A percentile compares a stretch with the other conserved stretches of the same genome.
These are phyloP conservation scores for Fusarium annulatum DNA, from an alignment of 2,329 filamentous ascomycete genomes.

Conservation along the genomic window DNA sequence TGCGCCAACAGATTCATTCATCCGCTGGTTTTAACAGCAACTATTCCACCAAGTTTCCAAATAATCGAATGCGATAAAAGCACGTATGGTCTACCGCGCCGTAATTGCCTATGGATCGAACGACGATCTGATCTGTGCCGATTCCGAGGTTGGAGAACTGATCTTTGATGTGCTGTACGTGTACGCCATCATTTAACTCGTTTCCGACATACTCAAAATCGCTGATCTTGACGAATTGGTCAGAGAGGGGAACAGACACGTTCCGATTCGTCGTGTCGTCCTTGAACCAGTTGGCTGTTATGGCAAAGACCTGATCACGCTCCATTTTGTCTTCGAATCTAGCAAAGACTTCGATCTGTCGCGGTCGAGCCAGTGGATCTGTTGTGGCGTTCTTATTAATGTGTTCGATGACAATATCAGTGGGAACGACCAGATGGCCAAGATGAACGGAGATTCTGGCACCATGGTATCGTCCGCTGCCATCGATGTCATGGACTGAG, in stretches of 20 bases:
- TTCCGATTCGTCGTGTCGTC: slow-evolving; percentile 46
- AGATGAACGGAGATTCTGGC: slow-evolving; percentile 74
- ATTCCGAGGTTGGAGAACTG: slow-evolving; percentile 61
- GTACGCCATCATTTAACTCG: slow-evolving; percentile 56
- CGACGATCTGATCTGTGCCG: slow-evolving; percentile 62
- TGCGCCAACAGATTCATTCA: not conserved
- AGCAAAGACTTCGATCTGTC: slow-evolving; percentile 76
- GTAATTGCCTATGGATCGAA: slow-evolving; percentile 69
- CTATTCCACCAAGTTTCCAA: slow-evolving; percentile 50
- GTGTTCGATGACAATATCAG: slow-evolving; percentile 79
- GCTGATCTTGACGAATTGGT: slow-evolving; percentile 67
- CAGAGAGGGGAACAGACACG: slow-evolving; percentile 43
- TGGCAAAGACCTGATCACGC: slow-evolving; percentile 57
- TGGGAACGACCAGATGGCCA: slow-evolving; percentile 68
- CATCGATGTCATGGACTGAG: slow-evolving; percentile 59
- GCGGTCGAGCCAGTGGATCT: slow-evolving; percentile 71
- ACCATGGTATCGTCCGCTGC: slow-evolving; percentile 59
- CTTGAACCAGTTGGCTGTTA: slow-evolving; percentile 51
- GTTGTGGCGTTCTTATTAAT: slow-evolving; percentile 71
- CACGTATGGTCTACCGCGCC: slow-evolving; percentile 70
- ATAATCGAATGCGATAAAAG: slow-evolving; percentile 72
- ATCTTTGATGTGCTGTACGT: slow-evolving; percentile 64
- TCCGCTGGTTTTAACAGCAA: too few relatives aligned
- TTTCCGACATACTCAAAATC: slow-evolving; percentile 64
- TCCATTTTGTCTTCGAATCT: slow-evolving; percentile 61